phyloP scores from a whole-genome alignment of 495 filamentous ascomycete species.

The Hypoxylon rickii region DNA sequence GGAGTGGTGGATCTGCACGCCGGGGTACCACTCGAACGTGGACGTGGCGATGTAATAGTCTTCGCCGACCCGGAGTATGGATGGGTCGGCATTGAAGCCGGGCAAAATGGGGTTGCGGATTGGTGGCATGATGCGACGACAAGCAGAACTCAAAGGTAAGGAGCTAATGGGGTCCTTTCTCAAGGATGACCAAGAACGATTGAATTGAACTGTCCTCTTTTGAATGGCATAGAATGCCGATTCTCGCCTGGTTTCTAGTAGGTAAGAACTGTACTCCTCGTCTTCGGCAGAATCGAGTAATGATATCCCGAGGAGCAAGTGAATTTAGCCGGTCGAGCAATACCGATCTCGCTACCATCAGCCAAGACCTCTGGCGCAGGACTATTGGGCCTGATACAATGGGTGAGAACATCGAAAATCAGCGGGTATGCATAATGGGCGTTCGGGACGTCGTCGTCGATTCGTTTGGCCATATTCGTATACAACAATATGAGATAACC shows the following conservation, averaged over 20 bases:
- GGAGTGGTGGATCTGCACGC: constrained; percentile 63
- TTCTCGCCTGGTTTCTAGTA: no score
- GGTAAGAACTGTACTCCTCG: not conserved
- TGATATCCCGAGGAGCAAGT: constrained; percentile 19
- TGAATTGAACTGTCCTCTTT: no score
- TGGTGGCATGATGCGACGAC: constrained; percentile 42
- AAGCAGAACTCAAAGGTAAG: no score
- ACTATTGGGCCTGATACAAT: no score
- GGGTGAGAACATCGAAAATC: no score
- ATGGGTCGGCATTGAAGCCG: constrained; percentile 67
- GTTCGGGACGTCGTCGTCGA: no score
- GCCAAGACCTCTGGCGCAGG: not conserved
- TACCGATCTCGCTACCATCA: constrained; percentile 4
- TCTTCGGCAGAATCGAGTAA: constrained; percentile 13
- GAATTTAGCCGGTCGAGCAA: constrained; percentile 28
- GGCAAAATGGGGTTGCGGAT: constrained; percentile 64
- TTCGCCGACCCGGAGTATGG: constrained; percentile 57
- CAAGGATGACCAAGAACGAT: no score
- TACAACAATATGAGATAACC: no score
- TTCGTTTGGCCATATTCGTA: no score
- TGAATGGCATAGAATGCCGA: no score
- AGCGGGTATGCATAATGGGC: no score
- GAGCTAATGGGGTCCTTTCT: no score
- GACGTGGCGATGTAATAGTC: constrained; percentile 69
- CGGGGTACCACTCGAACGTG: constrained; percentile 66